Evolutionary conservation across 1,284 basidiomycete species (phyloP), one percentile per base, ranked within the genome.

Genomic region (Takashimella tepidaria): DNA sequence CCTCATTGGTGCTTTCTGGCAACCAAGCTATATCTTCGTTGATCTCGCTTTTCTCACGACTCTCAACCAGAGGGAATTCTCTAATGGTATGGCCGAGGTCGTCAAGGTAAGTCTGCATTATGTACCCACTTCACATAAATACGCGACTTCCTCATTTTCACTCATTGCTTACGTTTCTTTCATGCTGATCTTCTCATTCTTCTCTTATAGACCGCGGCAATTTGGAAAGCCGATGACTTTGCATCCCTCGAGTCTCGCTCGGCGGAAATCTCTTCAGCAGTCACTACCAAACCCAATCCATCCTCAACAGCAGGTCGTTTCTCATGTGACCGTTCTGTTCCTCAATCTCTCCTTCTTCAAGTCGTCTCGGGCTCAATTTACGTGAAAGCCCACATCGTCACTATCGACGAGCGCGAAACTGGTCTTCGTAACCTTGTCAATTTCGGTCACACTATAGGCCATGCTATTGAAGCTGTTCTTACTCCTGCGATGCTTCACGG

Each of bases 31-130:
- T 79, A 88, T 98, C 72, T 99, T 99, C 76, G 96, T 98, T 64
- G 96, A 99, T 74, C 87, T 91, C 16, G 87, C 92, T 0, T 96
- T 96, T 80, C 83, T 99, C 57, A 89, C 92, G 64, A 95, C 92
- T 1, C 85, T 99, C 4, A 93, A 93, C 0, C 77, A 85, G 43
- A 82, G 96, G 57, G 96, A 98, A 74, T 93, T 98, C 63, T 89
- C 90, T 43, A 98, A 98, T 70, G 95, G 95, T 45, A 97, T 99
- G 90, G 93, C 96, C 1, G 95, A 99, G 75, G 89, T 98, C 3
- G 85, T 98, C 75, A 98, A 98, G 83, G 91, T 89, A 55, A 62
- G 78, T n/a, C n/a, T n/a, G n/a, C n/a, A n/a, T n/a, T n/a, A n/a
- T n/a, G n/a, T n/a, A n/a, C n/a, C n/a, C n/a, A n/a, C n/a, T n/a